These are phyloP conservation scores for Microbotryum scabiosae DNA, from an alignment of 1,284 basidiomycete genomes.

Conservation along the genomic window DNA sequence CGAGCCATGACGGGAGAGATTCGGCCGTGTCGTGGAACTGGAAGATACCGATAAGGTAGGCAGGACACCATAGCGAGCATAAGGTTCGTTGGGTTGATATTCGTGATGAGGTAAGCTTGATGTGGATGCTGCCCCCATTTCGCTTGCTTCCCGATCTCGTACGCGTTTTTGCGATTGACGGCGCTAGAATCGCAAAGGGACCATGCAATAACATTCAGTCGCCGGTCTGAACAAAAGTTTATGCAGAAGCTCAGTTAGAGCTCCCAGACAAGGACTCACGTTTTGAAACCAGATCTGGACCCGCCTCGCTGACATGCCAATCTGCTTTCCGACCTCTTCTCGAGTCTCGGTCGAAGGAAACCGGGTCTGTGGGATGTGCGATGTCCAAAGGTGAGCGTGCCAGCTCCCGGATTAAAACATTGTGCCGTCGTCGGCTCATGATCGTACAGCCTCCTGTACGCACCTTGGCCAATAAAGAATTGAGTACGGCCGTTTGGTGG, in stretches of 20 bases:
- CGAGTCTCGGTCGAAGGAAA: constrained; percentile 75
- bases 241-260: background rate
- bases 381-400: background rate
- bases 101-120: background rate
- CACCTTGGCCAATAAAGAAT: constrained; percentile 69
- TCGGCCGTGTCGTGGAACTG: constrained; percentile 1
- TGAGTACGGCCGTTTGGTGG: constrained; percentile 68
- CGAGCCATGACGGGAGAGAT: constrained; percentile 11
- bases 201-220: background rate
- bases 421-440: background rate
- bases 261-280: constrained; percentile 6
- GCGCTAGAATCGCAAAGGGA: constrained; percentile 1
- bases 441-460: constrained; percentile 5
- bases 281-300: constrained; percentile 56
- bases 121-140: constrained; percentile 3
- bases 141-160: constrained; percentile 26
- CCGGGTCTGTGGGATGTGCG: constrained; percentile 51
- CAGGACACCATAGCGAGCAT: constrained; percentile 3
- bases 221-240: background rate
- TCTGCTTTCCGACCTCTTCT: constrained; percentile 70
- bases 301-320: constrained; percentile 71
- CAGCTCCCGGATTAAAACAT: constrained; percentile 1
- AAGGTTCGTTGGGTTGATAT: constrained; percentile 10
- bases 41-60: background rate
- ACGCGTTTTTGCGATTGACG: constrained; percentile 30